Percentiles rank a stretch among this genome's conserved stretches.
These are phyloP conservation scores for Drechslerella coelobrocha DNA, from an alignment of 2,329 filamentous ascomycete genomes.

Conservation along the genomic window DNA sequence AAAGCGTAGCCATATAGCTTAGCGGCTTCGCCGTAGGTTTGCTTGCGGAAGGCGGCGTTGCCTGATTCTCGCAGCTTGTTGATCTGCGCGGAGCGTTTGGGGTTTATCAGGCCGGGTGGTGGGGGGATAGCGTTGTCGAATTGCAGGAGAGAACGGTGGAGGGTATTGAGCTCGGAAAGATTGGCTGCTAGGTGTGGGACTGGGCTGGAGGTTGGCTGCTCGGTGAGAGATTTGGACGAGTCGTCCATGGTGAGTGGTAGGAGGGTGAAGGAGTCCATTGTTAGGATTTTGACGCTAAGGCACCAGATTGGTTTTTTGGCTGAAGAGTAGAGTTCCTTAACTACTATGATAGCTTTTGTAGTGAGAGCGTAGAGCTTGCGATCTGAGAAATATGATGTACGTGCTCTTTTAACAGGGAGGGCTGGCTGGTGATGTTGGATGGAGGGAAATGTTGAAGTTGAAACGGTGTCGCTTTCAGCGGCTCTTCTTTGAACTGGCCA, in stretches of 20 bases:
- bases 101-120: conserved; percentile 87
- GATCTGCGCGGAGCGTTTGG: conserved; percentile 86
- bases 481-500: conserved; percentile 28
- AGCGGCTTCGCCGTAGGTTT: conserved; percentile 75
- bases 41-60: conserved; percentile 82
- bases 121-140: conserved; percentile 74
- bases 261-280: conserved; percentile 74
- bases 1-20: conserved; percentile 84
- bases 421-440: neutral
- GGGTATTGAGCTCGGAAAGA: conserved; percentile 75
- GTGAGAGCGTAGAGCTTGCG: neutral
- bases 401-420: neutral
- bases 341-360: neutral
- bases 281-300: conserved; percentile 58
- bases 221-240: conserved; percentile 75
- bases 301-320: conserved; percentile 60
- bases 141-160: conserved; percentile 76
- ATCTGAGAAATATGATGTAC: too few relatives aligned
- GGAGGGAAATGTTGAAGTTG: conserved; percentile 13
- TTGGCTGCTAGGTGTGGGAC: conserved; percentile 67
- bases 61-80: conserved; percentile 88
- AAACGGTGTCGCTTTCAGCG: conserved; percentile 33
- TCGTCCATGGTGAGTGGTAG: conserved; percentile 83
- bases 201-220: conserved; percentile 58
- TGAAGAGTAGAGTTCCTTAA: neutral